Conservation (phyloP, 352 stramenopile species). For the Pilasporangium apinafurcum region DNA sequence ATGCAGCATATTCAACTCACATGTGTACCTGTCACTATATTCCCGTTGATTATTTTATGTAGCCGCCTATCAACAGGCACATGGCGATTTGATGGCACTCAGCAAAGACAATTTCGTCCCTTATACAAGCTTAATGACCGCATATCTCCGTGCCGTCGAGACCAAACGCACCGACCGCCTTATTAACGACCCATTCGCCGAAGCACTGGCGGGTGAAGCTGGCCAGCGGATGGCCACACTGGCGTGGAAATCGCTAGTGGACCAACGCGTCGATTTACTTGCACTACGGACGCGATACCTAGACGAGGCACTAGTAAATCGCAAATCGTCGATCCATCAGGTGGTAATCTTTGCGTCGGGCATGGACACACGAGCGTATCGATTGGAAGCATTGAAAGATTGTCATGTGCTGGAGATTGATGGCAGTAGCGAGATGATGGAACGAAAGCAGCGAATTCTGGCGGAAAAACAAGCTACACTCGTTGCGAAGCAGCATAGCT, state of each 20-base stretch:
- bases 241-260: slow-evolving; percentile 10
- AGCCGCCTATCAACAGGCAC: too few species aligned
- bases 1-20: too few species aligned
- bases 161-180: slow-evolving; percentile 20
- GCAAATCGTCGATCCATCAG: slow-evolving; percentile 30
- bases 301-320: slow-evolving; percentile 38
- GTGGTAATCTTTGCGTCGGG: slow-evolving; percentile 47
- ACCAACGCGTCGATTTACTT: slow-evolving; percentile 18
- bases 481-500: slow-evolving; percentile 26
- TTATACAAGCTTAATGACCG: slow-evolving; percentile 39
- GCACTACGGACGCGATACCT: slow-evolving; percentile 36
- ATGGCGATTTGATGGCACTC: too few species aligned
- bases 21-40: too few species aligned
- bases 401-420: slow-evolving; percentile 50
- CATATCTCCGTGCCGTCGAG: slow-evolving; percentile 32
- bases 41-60: too few species aligned
- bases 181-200: slow-evolving; percentile 36
- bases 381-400: slow-evolving; percentile 24
- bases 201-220: slow-evolving; percentile 26
- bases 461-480: slow-evolving; percentile 14
- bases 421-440: slow-evolving; percentile 26
- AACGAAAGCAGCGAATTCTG: slow-evolving; percentile 35
- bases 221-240: slow-evolving; percentile 8
- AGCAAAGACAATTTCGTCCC: too few species aligned
- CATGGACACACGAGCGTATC: slow-evolving; percentile 43